Percentiles rank a stretch among this genome's conserved stretches.
These are phyloP conservation scores for Pythium sukuiense DNA, from an alignment of 352 stramenopile genomes.

Conservation along the genomic window DNA sequence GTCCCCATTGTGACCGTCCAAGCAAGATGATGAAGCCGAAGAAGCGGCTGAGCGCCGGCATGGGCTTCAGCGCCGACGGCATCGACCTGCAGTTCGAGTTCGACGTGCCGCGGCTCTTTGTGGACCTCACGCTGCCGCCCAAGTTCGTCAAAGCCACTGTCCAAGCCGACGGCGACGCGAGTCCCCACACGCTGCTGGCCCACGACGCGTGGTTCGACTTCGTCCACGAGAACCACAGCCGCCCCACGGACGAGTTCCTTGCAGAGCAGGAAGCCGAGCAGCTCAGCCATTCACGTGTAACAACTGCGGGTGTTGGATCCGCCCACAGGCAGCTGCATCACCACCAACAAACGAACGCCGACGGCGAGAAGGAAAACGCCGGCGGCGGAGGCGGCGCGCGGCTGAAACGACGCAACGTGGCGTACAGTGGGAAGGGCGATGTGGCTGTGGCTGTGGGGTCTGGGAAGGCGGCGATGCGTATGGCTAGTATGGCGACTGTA, in stretches of 20 bases:
- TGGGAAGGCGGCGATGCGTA: slow-evolving; percentile 21
- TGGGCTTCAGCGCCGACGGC: slow-evolving; percentile 26
- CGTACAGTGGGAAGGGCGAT: slow-evolving; percentile 10
- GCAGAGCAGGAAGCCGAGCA: slow-evolving; percentile 21
- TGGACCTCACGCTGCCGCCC: slow-evolving; percentile 46
- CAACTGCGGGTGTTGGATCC: background rate
- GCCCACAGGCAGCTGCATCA: background rate
- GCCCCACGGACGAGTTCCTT: slow-evolving; percentile 46
- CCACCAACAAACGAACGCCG: slow-evolving; percentile 2
- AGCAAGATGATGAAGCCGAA: slow-evolving; percentile 26
- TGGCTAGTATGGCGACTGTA: background rate
- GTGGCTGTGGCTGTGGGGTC: slow-evolving; percentile 1
- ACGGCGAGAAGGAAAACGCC: slow-evolving; percentile 30
- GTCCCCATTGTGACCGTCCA: background rate
- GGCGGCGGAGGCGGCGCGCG: slow-evolving; percentile 3
- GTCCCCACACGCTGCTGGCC: background rate
- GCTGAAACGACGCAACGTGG: slow-evolving; percentile 18
- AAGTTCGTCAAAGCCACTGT: slow-evolving; percentile 13
- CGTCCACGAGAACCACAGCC: slow-evolving; percentile 54
- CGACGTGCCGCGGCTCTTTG: slow-evolving; percentile 57
- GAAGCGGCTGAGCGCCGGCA: slow-evolving; percentile 31
- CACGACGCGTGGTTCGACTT: slow-evolving; percentile 72
- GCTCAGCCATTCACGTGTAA: background rate
- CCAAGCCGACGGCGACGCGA: background rate
- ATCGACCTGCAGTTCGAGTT: slow-evolving; percentile 78